Evolutionary conservation across 192 early-diverging fungal genomes (phyloP).

Genomic region (Paraglomus occultum): DNA sequence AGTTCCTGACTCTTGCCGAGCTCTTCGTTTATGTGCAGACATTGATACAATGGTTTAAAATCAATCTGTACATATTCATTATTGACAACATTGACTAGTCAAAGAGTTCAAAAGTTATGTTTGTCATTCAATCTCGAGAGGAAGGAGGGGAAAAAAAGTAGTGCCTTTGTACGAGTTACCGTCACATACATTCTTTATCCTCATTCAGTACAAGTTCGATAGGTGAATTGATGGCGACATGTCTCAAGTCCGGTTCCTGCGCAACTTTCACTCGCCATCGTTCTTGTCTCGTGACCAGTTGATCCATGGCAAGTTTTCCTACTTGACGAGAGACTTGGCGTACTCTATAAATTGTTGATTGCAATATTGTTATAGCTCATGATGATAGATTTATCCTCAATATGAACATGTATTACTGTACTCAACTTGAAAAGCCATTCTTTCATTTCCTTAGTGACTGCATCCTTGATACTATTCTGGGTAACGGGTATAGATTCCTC

Average conservation of each 20-base stretch:
- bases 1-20: slow-evolving; percentile 87
- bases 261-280: slow-evolving; percentile 48
- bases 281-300: slow-evolving; percentile 69
- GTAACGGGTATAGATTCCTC: slow-evolving; percentile 87
- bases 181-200: slow-evolving; percentile 65
- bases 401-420: not conserved
- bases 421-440: slow-evolving; percentile 85
- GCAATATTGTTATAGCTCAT: not conserved
- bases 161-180: not conserved
- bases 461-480: slow-evolving; percentile 81
- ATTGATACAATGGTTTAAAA: slow-evolving; percentile 94
- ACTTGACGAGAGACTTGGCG: slow-evolving; percentile 77
- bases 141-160: not conserved
- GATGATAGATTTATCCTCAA: not conserved
- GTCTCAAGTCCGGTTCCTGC: slow-evolving; percentile 45
- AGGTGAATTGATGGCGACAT: slow-evolving; percentile 66
- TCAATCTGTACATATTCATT: slow-evolving; percentile 78
- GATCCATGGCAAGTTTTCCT: slow-evolving; percentile 80
- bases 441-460: slow-evolving; percentile 83
- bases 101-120: not conserved
- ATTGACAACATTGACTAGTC: slow-evolving; percentile 60
- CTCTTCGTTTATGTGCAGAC: slow-evolving; percentile 93
- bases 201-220: slow-evolving; percentile 84
- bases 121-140: not conserved
- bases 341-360: slow-evolving; percentile 48